These are phyloP conservation scores for Rhodomyrtus psidioides DNA, from an alignment of 441 rosid species.

Conservation along the genomic window DNA sequence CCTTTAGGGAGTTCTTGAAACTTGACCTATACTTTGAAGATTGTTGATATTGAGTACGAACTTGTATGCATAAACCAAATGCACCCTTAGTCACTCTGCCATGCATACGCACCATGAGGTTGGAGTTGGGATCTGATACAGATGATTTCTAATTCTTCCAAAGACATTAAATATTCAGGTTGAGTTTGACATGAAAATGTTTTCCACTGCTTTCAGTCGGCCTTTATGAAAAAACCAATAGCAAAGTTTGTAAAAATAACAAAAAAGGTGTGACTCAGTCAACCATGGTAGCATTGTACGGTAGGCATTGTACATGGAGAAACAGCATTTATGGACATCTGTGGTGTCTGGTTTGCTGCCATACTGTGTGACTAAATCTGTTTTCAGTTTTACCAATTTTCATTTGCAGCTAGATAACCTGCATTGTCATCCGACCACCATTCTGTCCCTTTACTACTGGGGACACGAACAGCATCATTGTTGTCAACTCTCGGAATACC, in stretches of 20 bases:
- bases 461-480: neutral
- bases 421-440: neutral
- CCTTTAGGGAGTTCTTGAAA: neutral
- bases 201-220: neutral
- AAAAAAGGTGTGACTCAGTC: neutral
- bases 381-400: neutral
- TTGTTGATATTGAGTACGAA: neutral
- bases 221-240: neutral
- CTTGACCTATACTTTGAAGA: neutral
- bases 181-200: neutral
- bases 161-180: neutral
- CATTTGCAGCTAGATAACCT: neutral
- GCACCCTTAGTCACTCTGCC: neutral
- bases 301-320: neutral
- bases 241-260: neutral
- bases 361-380: neutral
- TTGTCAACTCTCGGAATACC: neutral
- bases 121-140: neutral
- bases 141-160: neutral
- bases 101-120: neutral
- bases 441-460: neutral
- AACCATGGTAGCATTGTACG: neutral
- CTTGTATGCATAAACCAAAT: neutral
- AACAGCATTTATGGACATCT: neutral
- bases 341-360: neutral